phyloP scores from a whole-genome alignment of 257 asterid genomes.

The Fraxinus anomala region DNA sequence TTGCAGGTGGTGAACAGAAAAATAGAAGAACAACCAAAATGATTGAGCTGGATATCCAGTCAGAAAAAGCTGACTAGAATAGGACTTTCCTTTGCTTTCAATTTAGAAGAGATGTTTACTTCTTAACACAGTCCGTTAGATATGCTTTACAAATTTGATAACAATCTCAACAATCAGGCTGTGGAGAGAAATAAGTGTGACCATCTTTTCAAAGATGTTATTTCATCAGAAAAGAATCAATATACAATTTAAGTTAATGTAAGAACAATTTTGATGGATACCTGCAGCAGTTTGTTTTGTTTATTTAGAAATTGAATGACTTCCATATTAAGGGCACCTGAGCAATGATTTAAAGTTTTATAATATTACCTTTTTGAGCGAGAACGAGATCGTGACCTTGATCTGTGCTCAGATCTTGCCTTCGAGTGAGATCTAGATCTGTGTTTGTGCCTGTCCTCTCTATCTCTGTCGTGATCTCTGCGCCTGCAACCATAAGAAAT shows the following conservation, averaged over 20 bases:
- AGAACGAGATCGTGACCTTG: slow-evolving; percentile 84
- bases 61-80: not conserved
- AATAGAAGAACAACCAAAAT: not conserved
- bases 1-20: not conserved
- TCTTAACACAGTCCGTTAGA: not conserved
- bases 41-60: not conserved
- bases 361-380: slow-evolving; percentile 74
- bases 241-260: not conserved
- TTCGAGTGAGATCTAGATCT: slow-evolving; percentile 75
- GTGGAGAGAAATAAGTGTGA: not conserved
- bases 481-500: slow-evolving; percentile 46
- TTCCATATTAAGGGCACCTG: not conserved
- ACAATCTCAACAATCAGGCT: slow-evolving; percentile 1
- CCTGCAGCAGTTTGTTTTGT: not conserved
- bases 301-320: not conserved
- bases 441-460: slow-evolving; percentile 64
- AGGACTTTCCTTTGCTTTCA: not conserved
- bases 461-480: slow-evolving; percentile 65
- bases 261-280: not conserved
- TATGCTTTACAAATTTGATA: not conserved
- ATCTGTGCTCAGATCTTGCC: slow-evolving; percentile 64
- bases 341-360: not conserved
- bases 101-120: not conserved
- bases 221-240: not conserved
- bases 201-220: not conserved